These are phyloP conservation scores for Paradendryphiella salina DNA, from an alignment of 2,329 filamentous ascomycete genomes.

Conservation along the genomic window DNA sequence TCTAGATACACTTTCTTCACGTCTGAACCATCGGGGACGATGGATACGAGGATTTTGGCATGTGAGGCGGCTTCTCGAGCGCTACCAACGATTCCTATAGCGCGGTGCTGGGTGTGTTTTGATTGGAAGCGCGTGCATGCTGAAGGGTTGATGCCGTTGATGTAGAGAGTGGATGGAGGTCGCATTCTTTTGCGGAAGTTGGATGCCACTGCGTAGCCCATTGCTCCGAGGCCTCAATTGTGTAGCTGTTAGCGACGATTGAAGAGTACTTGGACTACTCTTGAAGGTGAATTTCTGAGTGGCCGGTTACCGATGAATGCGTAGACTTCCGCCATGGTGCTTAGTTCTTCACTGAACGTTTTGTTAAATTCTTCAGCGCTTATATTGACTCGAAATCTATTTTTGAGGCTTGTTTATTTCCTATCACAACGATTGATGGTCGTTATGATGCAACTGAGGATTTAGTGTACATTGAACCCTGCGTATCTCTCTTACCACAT, in stretches of 20 bases:
- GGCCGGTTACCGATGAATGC: constrained; percentile 35
- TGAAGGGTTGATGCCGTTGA: constrained; percentile 37
- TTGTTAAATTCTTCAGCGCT: neutral
- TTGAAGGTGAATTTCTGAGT: neutral
- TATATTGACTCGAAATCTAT: too few relatives aligned
- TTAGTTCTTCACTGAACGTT: neutral
- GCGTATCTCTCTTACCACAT: neutral
- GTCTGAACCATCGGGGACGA: constrained; percentile 33
- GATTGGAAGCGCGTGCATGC: constrained; percentile 30
- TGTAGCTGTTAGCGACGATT: neutral
- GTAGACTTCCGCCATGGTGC: constrained; percentile 33
- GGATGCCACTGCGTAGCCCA: constrained; percentile 42
- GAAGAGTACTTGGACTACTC: neutral
- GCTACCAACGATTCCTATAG: constrained; percentile 30
- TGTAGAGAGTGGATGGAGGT: constrained; percentile 27
- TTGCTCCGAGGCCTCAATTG: constrained; percentile 37
- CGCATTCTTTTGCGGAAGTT: constrained; percentile 37
- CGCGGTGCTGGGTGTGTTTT: constrained; percentile 25
- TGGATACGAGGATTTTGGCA: constrained; percentile 34
- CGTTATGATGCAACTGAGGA: too few relatives aligned
- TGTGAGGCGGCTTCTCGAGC: constrained; percentile 36
- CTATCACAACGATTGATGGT: too few relatives aligned
- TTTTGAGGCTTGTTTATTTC: too few relatives aligned
- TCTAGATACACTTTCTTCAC: constrained; percentile 40
- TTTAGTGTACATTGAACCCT: neutral